Evolutionary conservation across 208 protist species (phyloP).

Genomic region (Acanthamoeba healyi): DNA sequence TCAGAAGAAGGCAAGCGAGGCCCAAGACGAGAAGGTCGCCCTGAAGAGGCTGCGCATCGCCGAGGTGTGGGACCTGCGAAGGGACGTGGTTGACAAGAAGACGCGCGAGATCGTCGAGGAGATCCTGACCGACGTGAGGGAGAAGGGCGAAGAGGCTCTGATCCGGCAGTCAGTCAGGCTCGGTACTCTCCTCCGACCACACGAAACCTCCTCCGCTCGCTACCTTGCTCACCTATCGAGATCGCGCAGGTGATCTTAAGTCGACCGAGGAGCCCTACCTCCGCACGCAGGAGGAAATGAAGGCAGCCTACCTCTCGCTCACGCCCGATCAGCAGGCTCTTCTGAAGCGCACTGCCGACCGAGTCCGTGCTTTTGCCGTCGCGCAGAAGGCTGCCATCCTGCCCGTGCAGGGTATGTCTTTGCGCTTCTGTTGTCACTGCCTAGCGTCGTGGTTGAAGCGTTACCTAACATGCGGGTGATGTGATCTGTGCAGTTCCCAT

Average conservation of each 20-base stretch:
- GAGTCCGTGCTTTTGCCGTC: conserved; percentile 75
- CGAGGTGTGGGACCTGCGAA: conserved; percentile 79
- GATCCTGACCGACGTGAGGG: conserved; percentile 83
- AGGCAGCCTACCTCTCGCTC: conserved; percentile 72
- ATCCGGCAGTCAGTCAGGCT: conserved; percentile 78
- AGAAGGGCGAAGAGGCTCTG: conserved; percentile 79
- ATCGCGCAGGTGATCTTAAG: conserved; percentile 4
- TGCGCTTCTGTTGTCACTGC: neutral
- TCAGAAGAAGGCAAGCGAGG: neutral
- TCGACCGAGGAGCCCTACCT: conserved; percentile 7
- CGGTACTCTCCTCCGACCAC: conserved; percentile 21
- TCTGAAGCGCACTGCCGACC: conserved; percentile 76
- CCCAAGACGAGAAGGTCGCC: conserved; percentile 40
- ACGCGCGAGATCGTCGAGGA: conserved; percentile 76
- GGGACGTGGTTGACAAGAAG: conserved; percentile 83
- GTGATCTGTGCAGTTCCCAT: conserved; percentile 61
- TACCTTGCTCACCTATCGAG: neutral
- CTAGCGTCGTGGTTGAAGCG: neutral
- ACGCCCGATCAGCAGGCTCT: conserved; percentile 8
- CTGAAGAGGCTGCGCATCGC: neutral
- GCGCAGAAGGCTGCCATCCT: conserved; percentile 65
- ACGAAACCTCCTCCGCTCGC: too few species aligned
- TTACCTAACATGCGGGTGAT: neutral
- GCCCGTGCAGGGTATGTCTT: neutral
- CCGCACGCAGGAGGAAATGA: conserved; percentile 45